These are phyloP conservation scores for Pichia cephalocereana DNA, from an alignment of 805 yeast genomes.

Conservation along the genomic window DNA sequence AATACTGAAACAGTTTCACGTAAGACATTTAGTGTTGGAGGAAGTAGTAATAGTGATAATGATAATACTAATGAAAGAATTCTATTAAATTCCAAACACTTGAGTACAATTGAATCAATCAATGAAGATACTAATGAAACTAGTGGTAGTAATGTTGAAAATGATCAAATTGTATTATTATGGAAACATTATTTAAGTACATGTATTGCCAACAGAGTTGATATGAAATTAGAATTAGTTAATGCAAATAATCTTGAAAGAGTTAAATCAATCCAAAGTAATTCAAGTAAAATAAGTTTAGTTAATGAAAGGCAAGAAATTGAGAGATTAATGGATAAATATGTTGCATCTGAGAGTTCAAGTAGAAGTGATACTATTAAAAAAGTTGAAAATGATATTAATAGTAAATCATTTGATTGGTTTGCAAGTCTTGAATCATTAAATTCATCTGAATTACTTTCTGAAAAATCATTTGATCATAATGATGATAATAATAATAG, in stretches of 20 bases:
- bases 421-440: not conserved
- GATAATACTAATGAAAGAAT: not conserved
- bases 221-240: slow-evolving; percentile 21
- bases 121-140: not conserved
- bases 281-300: not conserved
- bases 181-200: slow-evolving; percentile 23
- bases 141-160: not conserved
- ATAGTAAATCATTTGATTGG: not conserved
- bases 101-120: not conserved
- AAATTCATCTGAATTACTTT: not conserved
- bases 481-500: not conserved
- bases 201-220: slow-evolving; percentile 20
- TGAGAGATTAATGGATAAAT: slow-evolving; percentile 3
- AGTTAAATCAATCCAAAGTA: slow-evolving; percentile 5
- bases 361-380: not conserved
- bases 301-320: not conserved
- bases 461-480: not conserved
- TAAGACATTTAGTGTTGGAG: not conserved
- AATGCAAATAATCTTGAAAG: slow-evolving; percentile 7
- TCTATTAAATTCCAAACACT: not conserved
- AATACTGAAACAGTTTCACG: not conserved
- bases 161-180: slow-evolving; percentile 12
- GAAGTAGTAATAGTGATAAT: not conserved
- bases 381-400: not conserved
- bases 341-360: not conserved